Evolutionary conservation across 768 basidiomycete species (phyloP), one percentile per base, ranked within the genome.

Genomic region (Kwoniella mangroviensis): DNA sequence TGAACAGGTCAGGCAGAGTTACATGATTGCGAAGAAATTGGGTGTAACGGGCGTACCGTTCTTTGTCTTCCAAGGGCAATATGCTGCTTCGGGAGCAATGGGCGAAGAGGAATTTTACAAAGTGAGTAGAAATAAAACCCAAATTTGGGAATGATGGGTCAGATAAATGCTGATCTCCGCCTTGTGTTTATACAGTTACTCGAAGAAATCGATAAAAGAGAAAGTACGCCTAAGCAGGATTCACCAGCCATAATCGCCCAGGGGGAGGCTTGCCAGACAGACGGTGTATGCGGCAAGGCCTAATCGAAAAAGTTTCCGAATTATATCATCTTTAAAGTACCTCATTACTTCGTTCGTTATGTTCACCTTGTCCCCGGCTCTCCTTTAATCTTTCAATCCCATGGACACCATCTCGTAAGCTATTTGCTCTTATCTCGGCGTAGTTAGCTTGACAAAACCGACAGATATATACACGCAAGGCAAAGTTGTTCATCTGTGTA

Each of bases 11-110:
- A 71, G 67, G 66, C 68, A 65, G 63, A 71, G 59, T 5, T 79
- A 79, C 71, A 43, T 17, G 10, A 64, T 54, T 2, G 75, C 77
- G 2, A 40, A 63, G 21, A 42, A 58, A 22, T 42, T 76, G 64
- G 77, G 77, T 11, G 70, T 79, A 11, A 76, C 75, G 10, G 77
- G 75, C 4, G 75, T 76, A 2, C 77, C 77, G 26, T 79, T 79
- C 70, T 79, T 74, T 57, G 72, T 79, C 24, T 72, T 79, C 49
- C 71, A 79, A 34, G 73, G 70, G 22, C 67, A 70, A 52, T 79
- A 69, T 24, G 77, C 75, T 34, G 71, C 70, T n/a, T 73, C 71
- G 26, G 77, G 77, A 17, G 73, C 75, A 0, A 65, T 74, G 59
- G 72, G 75, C 21, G 73, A 65, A 28, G 72, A 76, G 4, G 77